Percentiles rank a stretch among this genome's conserved stretches.
phyloP scores from a whole-genome alignment of 768 basidiomycete genomes.

The Agaricus subrufescens region DNA sequence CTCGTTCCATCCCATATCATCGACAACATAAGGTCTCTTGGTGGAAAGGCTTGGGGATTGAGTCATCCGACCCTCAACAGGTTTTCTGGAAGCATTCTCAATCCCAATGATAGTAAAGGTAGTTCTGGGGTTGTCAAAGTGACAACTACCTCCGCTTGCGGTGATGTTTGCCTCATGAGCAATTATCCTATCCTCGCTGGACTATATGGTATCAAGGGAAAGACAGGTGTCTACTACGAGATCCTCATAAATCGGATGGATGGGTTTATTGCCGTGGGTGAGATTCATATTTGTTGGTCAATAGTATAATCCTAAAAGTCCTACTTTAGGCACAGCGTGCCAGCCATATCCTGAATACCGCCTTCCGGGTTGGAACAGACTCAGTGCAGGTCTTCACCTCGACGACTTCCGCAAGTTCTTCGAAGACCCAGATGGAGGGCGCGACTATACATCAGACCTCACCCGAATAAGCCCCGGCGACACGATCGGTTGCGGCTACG shows the following conservation, averaged over 20 bases:
- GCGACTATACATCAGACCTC: conserved; percentile 40
- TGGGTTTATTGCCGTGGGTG: conserved; percentile 58
- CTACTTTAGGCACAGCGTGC: conserved; percentile 52
- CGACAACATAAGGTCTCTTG: conserved; percentile 43
- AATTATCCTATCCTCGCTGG: conserved; percentile 57
- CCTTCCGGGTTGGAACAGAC: conserved; percentile 68
- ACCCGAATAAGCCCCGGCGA: conserved; percentile 38
- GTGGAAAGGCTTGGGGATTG: conserved; percentile 52
- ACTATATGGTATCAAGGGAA: conserved; percentile 50
- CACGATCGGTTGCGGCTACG: conserved; percentile 61
- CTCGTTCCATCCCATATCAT: conserved; percentile 49
- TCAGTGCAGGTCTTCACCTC: conserved; percentile 61
- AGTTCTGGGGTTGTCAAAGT: conserved; percentile 34
- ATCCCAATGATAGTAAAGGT: conserved; percentile 32
- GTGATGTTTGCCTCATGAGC: conserved; percentile 52
- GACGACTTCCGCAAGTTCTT: conserved; percentile 75
- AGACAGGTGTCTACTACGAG: conserved; percentile 62
- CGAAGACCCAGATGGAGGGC: conserved; percentile 61
- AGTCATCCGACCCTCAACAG: conserved; percentile 33
- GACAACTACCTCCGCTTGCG: conserved; percentile 35
- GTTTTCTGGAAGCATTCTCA: conserved; percentile 41
- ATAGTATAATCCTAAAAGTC: too few species aligned
- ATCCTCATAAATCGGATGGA: conserved; percentile 52
- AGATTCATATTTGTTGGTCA: conserved; percentile 4
- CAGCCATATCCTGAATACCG: conserved; percentile 62